A percentile compares a stretch with the other conserved stretches of the same genome.
Evolutionary conservation across 208 protist genomes (phyloP).

Genomic region (Crithidia bombi): DNA sequence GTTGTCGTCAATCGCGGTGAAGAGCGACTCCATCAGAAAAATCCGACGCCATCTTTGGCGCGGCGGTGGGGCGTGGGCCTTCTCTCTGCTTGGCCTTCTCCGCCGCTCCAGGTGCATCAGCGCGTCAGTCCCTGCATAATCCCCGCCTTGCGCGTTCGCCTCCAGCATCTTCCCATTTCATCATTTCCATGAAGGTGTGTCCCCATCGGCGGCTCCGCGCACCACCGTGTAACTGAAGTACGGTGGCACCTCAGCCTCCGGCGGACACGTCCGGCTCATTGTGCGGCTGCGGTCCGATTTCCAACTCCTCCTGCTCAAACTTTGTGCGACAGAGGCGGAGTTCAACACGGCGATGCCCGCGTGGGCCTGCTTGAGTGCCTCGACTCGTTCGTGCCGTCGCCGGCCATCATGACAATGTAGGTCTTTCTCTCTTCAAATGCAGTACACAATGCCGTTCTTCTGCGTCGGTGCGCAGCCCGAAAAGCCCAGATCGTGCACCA

Average conservation of each 20-base stretch:
- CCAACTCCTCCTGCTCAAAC: constrained; percentile 36
- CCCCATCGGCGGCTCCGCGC: constrained; percentile 56
- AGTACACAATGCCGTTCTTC: constrained; percentile 91
- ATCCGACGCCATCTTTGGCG: constrained; percentile 50
- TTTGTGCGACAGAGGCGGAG: constrained; percentile 64
- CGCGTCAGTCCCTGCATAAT: constrained; percentile 75
- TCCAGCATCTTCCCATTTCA: constrained; percentile 81
- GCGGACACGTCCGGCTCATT: constrained; percentile 87
- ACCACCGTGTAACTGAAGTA: constrained; percentile 86
- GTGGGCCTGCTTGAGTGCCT: constrained; percentile 99
- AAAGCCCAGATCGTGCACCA: constrained; percentile 89
- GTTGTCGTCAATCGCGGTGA: constrained; percentile 74
- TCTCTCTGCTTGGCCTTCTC: constrained; percentile 60
- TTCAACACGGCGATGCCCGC: constrained; percentile 97
- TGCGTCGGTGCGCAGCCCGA: constrained; percentile 89
- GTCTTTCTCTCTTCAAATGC: constrained; percentile 82
- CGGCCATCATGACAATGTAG: constrained; percentile 93
- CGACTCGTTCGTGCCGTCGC: constrained; percentile 98
- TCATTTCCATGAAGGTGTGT: constrained; percentile 80
- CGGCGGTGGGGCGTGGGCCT: constrained; percentile 50
- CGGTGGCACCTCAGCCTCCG: constrained; percentile 77
- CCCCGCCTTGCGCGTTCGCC: constrained; percentile 83
- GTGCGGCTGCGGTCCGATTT: constrained; percentile 74
- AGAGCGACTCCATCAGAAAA: constrained; percentile 91
- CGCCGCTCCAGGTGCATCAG: constrained; percentile 70